Conservation (phyloP, 2,329 filamentous ascomycete genomes). For the Teratosphaeria viscida region DNA sequence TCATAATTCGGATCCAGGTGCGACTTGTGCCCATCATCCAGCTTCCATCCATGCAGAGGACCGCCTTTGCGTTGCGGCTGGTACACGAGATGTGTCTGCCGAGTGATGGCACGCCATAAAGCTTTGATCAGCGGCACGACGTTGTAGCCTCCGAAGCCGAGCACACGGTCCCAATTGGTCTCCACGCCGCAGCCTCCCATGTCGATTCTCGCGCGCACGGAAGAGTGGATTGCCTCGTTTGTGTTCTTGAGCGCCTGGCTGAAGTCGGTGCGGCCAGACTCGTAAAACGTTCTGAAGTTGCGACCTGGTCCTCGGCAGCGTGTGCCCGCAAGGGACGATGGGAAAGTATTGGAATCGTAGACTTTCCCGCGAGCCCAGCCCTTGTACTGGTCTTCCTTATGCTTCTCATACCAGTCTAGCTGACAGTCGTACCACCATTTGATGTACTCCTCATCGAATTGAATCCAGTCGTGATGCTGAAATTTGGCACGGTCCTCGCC, state of each 20-base stretch:
- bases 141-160: constrained; percentile 9
- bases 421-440: constrained; percentile 18
- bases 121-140: constrained; percentile 13
- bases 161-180: constrained; percentile 11
- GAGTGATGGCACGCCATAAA: constrained; percentile 6
- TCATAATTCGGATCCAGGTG: constrained; percentile 12
- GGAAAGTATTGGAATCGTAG: constrained; percentile 26
- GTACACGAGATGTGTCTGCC: constrained; percentile 8
- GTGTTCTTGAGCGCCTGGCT: constrained; percentile 19
- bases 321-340: constrained; percentile 20
- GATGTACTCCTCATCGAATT: constrained; percentile 26
- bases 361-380: constrained; percentile 25
- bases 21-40: constrained; percentile 20
- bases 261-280: constrained; percentile 14
- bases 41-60: constrained; percentile 22
- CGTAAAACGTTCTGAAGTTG: constrained; percentile 21
- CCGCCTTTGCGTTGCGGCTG: constrained; percentile 16
- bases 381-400: constrained; percentile 9
- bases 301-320: constrained; percentile 20
- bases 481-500: constrained; percentile 10
- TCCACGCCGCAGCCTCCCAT: constrained; percentile 22
- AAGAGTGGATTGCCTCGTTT: constrained; percentile 26
- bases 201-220: constrained; percentile 24
- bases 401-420: constrained; percentile 13
- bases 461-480: constrained; percentile 23